Base-by-base conservation (phyloP, 345 rosid genomes). In the Heritiera fomes region DNA sequence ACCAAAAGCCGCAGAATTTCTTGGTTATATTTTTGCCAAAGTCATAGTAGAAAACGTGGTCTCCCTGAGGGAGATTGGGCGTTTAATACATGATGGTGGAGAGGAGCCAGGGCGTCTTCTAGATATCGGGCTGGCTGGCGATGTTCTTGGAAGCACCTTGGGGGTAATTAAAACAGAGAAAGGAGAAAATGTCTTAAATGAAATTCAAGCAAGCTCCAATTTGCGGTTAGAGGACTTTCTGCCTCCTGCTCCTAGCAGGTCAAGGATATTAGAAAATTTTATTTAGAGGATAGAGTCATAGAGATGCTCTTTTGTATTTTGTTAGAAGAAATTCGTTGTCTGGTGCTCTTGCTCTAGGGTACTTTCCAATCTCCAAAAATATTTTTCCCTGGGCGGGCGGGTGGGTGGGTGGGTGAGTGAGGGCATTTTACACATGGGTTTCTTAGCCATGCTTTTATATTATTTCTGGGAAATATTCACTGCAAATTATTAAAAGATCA, bases 1-100 rank as follows among this genome's bases (percentile, higher is more conserved):
- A 20, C 98, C 99, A 0, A 96, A 79, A 83, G 99, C 98, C 68
- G 86, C 95, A 8, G 98, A 91, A 81, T 94, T 89, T 85, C 93
- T 96, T 0, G 98, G 97, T 18, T 70, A 68, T 9, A 87, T 94
- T 7, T 87, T 92, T 65, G 98, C 85, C n/a, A 86, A 87, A 80
- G 85, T 73, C 6, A 87, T 94, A 3, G 63, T 65, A 13, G 94
- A 90, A 77, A 82, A 81, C 23, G 89, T 88, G 70, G 82, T 91
- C 6, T 47, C 87, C 3, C 72, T 96, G 90, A 38, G 75, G 52
- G 91, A 94, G 79, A 86, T 92, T 6, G 93, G 90, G 76, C 82
- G 34, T 80, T 75, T 96, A 56, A 75, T 96, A 79, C 38, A 47
- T 0, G 83, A 84, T 66, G 99, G 98, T 3, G 97, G 98, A 65